These are phyloP conservation scores for Insectozyma bohioensis DNA, from an alignment of 1,139 yeast genomes.

Conservation along the genomic window DNA sequence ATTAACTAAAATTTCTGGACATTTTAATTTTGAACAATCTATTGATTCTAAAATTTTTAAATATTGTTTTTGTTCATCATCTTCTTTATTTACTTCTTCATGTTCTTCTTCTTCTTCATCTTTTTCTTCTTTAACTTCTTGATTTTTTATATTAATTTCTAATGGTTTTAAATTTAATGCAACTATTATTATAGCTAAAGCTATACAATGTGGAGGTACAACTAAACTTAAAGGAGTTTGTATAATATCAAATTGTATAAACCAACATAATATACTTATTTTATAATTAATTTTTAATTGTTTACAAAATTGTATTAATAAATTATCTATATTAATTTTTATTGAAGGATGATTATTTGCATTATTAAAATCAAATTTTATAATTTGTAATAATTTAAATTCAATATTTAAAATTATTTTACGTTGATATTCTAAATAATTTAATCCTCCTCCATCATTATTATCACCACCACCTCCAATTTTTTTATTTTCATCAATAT, in stretches of 20 bases:
- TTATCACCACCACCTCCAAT: conserved; percentile 10
- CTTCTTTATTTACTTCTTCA: conserved; percentile 14
- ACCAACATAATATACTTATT: conserved; percentile 66
- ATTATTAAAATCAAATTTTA: conserved; percentile 72
- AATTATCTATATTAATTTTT: conserved; percentile 55
- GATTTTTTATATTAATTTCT: conserved; percentile 28
- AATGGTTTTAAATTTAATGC: conserved; percentile 42
- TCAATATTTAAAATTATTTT: conserved; percentile 58
- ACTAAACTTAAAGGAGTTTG: conserved; percentile 70
- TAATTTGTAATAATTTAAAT: conserved; percentile 69
- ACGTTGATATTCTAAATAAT: conserved; percentile 47
- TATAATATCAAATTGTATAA: conserved; percentile 69
- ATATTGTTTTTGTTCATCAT: neutral
- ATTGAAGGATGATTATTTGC: conserved; percentile 17
- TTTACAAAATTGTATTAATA: conserved; percentile 67
- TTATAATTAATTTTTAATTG: conserved; percentile 46
- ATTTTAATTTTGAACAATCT: conserved; percentile 43
- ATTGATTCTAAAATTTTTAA: conserved; percentile 28
- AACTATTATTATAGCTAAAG: conserved; percentile 60
- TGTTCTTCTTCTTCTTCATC: conserved; percentile 32
- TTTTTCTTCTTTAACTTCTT: conserved; percentile 13
- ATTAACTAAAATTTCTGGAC: conserved; percentile 54
- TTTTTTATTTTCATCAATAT: conserved; percentile 23
- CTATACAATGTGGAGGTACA: conserved; percentile 79
- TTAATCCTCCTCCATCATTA: conserved; percentile 1